phyloP scores from a whole-genome alignment of 2,329 filamentous ascomycete genomes.

The Pyrenophora seminiperda region DNA sequence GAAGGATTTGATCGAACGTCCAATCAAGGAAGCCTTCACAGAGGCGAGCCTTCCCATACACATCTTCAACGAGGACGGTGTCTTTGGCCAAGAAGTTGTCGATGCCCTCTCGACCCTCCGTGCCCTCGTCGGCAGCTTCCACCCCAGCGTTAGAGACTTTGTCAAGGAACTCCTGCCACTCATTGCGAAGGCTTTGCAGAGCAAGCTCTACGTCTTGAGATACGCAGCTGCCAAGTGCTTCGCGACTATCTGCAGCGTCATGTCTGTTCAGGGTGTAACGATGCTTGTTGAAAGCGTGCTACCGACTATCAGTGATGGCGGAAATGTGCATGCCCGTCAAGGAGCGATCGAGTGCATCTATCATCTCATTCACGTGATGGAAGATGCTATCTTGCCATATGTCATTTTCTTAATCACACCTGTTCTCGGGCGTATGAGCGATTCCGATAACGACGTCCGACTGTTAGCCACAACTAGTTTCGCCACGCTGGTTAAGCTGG shows the following conservation, averaged over 20 bases:
- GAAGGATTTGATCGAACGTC: constrained; percentile 77
- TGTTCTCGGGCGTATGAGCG: constrained; percentile 96
- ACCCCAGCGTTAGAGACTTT: constrained; percentile 75
- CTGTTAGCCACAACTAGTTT: constrained; percentile 96
- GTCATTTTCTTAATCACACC: constrained; percentile 99
- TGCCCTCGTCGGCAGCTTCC: constrained; percentile 88
- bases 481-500: constrained; percentile 93
- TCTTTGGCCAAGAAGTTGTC: constrained; percentile 87
- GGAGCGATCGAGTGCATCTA: constrained; percentile 95
- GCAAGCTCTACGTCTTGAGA: constrained; percentile 85
- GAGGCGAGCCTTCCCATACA: constrained; percentile 69
- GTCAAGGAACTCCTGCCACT: constrained; percentile 82
- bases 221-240: constrained; percentile 98
- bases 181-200: constrained; percentile 85
- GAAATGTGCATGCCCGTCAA: constrained; percentile 87
- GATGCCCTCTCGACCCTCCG: constrained; percentile 92
- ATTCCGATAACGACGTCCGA: constrained; percentile 94
- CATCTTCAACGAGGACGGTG: constrained; percentile 73
- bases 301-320: constrained; percentile 86
- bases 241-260: constrained; percentile 95
- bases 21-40: constrained; percentile 75
- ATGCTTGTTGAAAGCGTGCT: constrained; percentile 91
- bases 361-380: constrained; percentile 97
- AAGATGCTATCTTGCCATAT: constrained; percentile 91
- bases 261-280: constrained; percentile 93